Base-by-base conservation (phyloP, 768 basidiomycete species). In the Hericium coralloides region DNA sequence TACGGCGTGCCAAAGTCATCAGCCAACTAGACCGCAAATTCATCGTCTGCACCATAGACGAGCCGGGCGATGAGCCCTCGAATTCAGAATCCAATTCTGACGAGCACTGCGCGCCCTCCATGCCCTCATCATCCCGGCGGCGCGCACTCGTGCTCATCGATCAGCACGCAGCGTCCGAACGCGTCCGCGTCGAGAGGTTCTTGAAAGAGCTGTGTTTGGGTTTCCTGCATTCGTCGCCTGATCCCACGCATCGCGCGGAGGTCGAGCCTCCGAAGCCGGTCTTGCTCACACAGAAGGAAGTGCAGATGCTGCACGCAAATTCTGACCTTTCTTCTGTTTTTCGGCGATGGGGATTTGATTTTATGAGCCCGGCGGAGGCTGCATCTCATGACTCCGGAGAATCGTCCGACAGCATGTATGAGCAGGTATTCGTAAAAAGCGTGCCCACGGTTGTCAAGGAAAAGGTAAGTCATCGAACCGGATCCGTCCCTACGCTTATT, bases 151-250 rank as follows among this genome's bases (percentile, higher is more conserved):
- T 95, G 36, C 77, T 98, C 53, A 78, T 99, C 49, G 97, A 99
- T 73, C 97, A 99, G 69, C 97, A 99, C 68, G 97, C 97, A 12
- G 95, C 95, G n/a, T 92, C 97, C 67, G 97, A 99, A 70, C 84
- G 97, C 20, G 74, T 98, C 48, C 84, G 95, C 20, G 91, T 98
- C 58, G 97, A 99, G 72, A 71, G 74, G 25, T 88, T 91, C 68
- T 76, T 95, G 63, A 78, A 76, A 60, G 81, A 83, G 49, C 67
- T 93, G n/a, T 93, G 91, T 70, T 67, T 76, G 49, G 85, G 84
- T 14, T 92, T 81, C 68, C 76, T 85, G 59, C 64, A 68, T 10
- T 59, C 49, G 20, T 65, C 67, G 49, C 58, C 63, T 48, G 60
- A 63, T 23, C 70, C 71, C 52, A 71, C 79, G 56, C 71, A 70